A percentile compares a stretch with the other conserved stretches of the same genome.
Evolutionary conservation across 129 eudicot genomes (phyloP).

Genomic region (Tanacetum coccineum): DNA sequence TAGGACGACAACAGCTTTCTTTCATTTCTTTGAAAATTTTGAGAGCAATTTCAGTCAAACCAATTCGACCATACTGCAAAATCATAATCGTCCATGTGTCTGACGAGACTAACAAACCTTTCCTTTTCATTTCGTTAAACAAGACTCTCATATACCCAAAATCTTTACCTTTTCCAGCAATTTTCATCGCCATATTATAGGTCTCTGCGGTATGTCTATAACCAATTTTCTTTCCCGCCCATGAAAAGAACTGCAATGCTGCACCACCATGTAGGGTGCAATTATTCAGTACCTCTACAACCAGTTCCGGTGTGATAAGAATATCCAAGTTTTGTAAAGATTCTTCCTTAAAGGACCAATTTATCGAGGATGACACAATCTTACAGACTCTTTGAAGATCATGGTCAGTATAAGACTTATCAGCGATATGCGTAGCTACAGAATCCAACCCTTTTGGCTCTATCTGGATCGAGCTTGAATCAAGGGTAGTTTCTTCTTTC

Average conservation of each 20-base stretch:
- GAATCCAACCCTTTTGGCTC: slow-evolving; percentile 22
- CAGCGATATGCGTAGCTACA: slow-evolving; percentile 1
- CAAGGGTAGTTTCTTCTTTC: slow-evolving; percentile 14
- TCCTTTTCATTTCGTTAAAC: slow-evolving; percentile 66
- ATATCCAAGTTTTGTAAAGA: slow-evolving; percentile 45
- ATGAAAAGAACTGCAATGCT: slow-evolving; percentile 63
- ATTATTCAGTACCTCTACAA: slow-evolving; percentile 45
- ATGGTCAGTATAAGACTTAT: slow-evolving; percentile 29
- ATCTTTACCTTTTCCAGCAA: slow-evolving; percentile 81
- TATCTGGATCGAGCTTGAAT: slow-evolving; percentile 14
- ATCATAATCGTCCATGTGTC: slow-evolving; percentile 93
- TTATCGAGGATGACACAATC: slow-evolving; percentile 57
- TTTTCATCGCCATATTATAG: slow-evolving; percentile 78
- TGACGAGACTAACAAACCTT: slow-evolving; percentile 48
- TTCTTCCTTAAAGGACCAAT: slow-evolving; percentile 56
- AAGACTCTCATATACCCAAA: slow-evolving; percentile 72
- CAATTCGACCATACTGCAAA: slow-evolving; percentile 76
- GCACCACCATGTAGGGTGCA: slow-evolving; percentile 42
- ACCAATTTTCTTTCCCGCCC: slow-evolving; percentile 62
- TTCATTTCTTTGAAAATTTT: slow-evolving; percentile 65
- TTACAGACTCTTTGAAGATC: slow-evolving; percentile 41
- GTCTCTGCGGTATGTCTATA: slow-evolving; percentile 58
- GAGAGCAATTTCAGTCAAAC: slow-evolving; percentile 73
- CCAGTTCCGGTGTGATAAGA: slow-evolving; percentile 55
- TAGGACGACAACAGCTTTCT: slow-evolving; percentile 55